Base-by-base conservation (phyloP, 1,284 basidiomycete species). In the Cystobasidium pallidum region DNA sequence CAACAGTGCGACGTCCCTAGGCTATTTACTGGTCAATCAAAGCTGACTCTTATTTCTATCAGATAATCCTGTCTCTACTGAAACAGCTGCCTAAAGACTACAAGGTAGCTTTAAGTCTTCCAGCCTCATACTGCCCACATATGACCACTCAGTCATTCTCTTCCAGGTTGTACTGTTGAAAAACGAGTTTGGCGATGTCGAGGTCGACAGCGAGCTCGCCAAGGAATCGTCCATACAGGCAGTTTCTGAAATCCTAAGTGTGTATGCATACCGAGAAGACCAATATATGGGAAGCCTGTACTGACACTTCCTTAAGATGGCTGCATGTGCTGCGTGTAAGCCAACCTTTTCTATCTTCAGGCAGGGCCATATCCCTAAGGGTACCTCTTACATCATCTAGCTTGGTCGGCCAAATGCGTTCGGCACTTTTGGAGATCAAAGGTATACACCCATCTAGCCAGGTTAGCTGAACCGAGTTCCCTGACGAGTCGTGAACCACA, bases 351-450 rank as follows among this genome's bases (percentile, higher is more conserved):
- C 26, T 3, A n/a, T 19, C 26, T 45, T 61, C 17, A n/a, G 19
- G 39, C 39, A 32, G 2, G 11, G 54, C n/a, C n/a, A 26, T 41
- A 3, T 39, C 26, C 15, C n/a, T 10, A 28, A 8, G 3, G n/a
- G n/a, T 17, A 36, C 8, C 7, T 41, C n/a, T 41, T n/a, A 17
- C 51, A 21, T 57, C n/a, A 19, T 6, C 19, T 36, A 61, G 52
- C 0, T 86, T 94, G 45, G 91, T 94, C 36, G 92, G 92, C 2
- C 90, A 93, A 77, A 92, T 95, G 87, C 89, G 93, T 81, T 91
- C 84, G 17, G 92, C 92, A 7, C 82, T 94, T 52, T 80, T 92
- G 45, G 92, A 94, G 79, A 93, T 95, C 72, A 84, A 87, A 83
- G 89, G 90, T 89, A 75, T 78, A 13, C 13, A n/a, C 49, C 32